phyloP scores from a whole-genome alignment of 352 stramenopile genomes.

The Plasmopara viticola region DNA sequence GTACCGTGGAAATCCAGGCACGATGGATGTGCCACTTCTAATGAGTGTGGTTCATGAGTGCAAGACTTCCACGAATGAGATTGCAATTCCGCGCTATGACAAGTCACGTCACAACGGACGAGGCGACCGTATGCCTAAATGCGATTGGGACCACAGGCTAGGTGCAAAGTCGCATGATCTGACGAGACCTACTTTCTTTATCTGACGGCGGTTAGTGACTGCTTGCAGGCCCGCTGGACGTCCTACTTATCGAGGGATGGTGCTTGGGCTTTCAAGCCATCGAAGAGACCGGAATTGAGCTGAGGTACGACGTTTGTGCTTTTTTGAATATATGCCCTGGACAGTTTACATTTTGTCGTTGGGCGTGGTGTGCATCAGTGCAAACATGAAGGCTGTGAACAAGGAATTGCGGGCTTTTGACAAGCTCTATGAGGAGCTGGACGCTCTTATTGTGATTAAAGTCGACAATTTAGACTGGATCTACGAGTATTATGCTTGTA shows the following conservation, averaged over 20 bases:
- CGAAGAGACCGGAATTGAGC: slow-evolving; percentile 18
- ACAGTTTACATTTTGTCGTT: background rate
- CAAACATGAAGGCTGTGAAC: slow-evolving; percentile 63
- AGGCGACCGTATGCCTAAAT: slow-evolving; percentile 55
- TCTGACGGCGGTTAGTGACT: background rate
- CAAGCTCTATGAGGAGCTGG: slow-evolving; percentile 56
- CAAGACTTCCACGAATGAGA: slow-evolving; percentile 32
- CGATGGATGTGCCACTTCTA: slow-evolving; percentile 69
- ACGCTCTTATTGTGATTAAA: slow-evolving; percentile 70
- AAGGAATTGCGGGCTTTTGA: slow-evolving; percentile 52
- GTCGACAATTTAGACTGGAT: slow-evolving; percentile 69
- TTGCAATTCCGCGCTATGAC: slow-evolving; percentile 70
- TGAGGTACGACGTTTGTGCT: slow-evolving; percentile 23
- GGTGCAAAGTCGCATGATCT: slow-evolving; percentile 17
- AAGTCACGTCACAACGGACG: slow-evolving; percentile 71
- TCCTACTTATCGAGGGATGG: slow-evolving; percentile 83
- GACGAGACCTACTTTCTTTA: background rate
- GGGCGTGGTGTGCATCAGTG: slow-evolving; percentile 15
- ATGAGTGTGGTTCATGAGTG: slow-evolving; percentile 53
- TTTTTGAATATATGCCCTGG: background rate
- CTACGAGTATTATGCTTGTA: slow-evolving; percentile 55
- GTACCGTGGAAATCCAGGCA: slow-evolving; percentile 79
- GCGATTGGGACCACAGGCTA: slow-evolving; percentile 52
- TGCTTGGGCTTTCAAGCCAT: slow-evolving; percentile 76
- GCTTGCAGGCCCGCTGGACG: slow-evolving; percentile 57